These are phyloP conservation scores for Plectosphaerella plurivora DNA, from an alignment of 2,329 filamentous ascomycete genomes.

Conservation along the genomic window DNA sequence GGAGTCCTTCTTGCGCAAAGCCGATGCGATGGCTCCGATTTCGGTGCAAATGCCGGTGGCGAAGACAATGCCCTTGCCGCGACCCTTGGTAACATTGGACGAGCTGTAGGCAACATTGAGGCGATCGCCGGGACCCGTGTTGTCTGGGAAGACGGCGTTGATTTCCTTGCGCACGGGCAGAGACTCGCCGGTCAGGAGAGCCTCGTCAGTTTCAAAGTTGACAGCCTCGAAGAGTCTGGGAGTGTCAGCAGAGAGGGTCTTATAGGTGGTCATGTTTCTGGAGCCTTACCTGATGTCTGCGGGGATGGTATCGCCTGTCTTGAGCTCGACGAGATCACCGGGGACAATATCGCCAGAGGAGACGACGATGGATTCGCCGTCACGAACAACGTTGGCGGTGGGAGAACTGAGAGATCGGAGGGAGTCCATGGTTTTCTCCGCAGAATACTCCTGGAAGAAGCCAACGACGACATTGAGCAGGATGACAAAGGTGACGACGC, in stretches of 20 bases:
- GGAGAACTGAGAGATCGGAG: slow-evolving; percentile 43
- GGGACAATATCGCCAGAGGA: slow-evolving; percentile 49
- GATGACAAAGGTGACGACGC: slow-evolving; percentile 47
- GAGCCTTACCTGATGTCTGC: slow-evolving; percentile 26
- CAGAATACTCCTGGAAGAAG: slow-evolving; percentile 48
- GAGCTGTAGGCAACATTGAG: slow-evolving; percentile 59
- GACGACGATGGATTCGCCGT: slow-evolving; percentile 42
- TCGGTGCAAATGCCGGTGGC: slow-evolving; percentile 57
- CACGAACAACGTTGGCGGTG: slow-evolving; percentile 43
- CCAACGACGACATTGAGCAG: slow-evolving; percentile 48
- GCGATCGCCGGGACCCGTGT: slow-evolving; percentile 55
- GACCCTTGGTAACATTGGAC: slow-evolving; percentile 58
- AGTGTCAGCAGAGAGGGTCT: slow-evolving; percentile 57
- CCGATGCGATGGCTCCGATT: slow-evolving; percentile 59
- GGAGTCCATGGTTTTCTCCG: slow-evolving; percentile 50
- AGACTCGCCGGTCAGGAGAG: slow-evolving; percentile 59
- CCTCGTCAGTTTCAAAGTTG: slow-evolving; percentile 57
- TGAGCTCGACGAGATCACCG: slow-evolving; percentile 53
- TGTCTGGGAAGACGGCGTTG: slow-evolving; percentile 40
- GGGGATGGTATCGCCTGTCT: slow-evolving; percentile 37
- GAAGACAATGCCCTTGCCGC: slow-evolving; percentile 54
- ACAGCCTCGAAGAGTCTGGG: slow-evolving; percentile 39
- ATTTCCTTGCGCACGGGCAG: slow-evolving; percentile 51
- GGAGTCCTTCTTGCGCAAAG: slow-evolving; percentile 49
- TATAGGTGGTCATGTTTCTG: slow-evolving; percentile 33